Conservation (phyloP, 257 asterid genomes). For the Solanum peruvianum region DNA sequence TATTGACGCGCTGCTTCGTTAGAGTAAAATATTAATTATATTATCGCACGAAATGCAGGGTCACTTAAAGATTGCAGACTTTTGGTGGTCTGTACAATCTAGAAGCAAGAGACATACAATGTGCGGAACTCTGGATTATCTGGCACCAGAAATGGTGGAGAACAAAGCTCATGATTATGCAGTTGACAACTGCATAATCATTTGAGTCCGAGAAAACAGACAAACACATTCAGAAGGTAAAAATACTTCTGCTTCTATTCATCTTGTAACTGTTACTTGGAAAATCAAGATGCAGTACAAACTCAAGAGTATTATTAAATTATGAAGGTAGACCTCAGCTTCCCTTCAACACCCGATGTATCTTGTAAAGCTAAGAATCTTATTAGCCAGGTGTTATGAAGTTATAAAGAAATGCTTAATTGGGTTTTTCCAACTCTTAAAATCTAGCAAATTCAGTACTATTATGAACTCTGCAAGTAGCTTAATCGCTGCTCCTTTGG, state of each 20-base stretch:
- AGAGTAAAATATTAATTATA: neutral
- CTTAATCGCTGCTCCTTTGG: too few species aligned
- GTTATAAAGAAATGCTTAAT: too few species aligned
- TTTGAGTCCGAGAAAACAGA: slow-evolving; percentile 83
- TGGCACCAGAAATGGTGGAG: slow-evolving; percentile 98
- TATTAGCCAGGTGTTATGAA: slow-evolving; percentile 44
- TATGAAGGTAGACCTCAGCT: slow-evolving; percentile 76
- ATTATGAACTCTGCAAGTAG: too few species aligned
- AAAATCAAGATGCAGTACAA: neutral
- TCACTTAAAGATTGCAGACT: slow-evolving; percentile 85
- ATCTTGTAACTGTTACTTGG: neutral
- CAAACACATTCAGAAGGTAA: slow-evolving; percentile 76
- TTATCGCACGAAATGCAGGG: slow-evolving; percentile 36
- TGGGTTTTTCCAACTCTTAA: too few species aligned
- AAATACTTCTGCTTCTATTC: neutral
- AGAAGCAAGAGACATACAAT: slow-evolving; percentile 71
- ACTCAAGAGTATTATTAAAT: slow-evolving; percentile 22
- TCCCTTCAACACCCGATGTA: slow-evolving; percentile 52
- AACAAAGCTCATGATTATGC: slow-evolving; percentile 79
- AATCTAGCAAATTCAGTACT: too few species aligned
- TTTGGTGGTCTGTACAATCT: slow-evolving; percentile 97
- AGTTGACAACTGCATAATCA: slow-evolving; percentile 67
- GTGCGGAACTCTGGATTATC: slow-evolving; percentile 94
- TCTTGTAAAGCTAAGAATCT: slow-evolving; percentile 74
- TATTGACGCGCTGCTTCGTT: neutral